A percentile compares a stretch with the other conserved stretches of the same genome.
These are phyloP conservation scores for Strombidium stylifer DNA, from an alignment of 73 alveolate genomes.

Conservation along the genomic window DNA sequence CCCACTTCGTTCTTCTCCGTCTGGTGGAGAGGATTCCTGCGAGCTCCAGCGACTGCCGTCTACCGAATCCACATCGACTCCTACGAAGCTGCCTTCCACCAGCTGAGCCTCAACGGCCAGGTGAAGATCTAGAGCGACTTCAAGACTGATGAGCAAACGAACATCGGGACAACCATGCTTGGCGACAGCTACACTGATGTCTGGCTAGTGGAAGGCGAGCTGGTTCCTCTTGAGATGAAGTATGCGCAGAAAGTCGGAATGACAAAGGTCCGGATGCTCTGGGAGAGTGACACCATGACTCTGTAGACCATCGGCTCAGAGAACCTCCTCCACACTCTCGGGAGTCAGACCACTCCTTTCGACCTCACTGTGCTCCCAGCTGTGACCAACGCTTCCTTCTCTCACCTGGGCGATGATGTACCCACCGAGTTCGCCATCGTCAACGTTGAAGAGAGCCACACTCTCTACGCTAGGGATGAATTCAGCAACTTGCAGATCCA, in stretches of 20 bases:
- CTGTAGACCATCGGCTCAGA: constrained; percentile 17
- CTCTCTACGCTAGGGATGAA: constrained; percentile 33
- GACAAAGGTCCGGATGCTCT: constrained; percentile 13
- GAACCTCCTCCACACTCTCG: constrained; percentile 23
- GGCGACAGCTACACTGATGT: constrained; percentile 29
- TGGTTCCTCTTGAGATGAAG: background rate
- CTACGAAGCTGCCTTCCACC: constrained; percentile 1
- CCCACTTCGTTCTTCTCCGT: constrained; percentile 50
- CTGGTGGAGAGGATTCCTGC: constrained; percentile 47
- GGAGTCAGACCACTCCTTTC: constrained; percentile 44
- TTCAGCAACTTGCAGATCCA: constrained; percentile 40
- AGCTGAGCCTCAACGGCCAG: constrained; percentile 3
- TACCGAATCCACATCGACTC: constrained; percentile 32
- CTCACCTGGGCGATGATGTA: constrained; percentile 5
- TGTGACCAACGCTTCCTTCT: constrained; percentile 7
- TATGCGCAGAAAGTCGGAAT: constrained; percentile 44
- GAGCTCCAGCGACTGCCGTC: constrained; percentile 45
- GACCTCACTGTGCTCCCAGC: constrained; percentile 40
- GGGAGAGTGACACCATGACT: constrained; percentile 55
- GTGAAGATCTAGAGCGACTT: constrained; percentile 7
- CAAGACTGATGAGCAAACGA: too few relatives aligned
- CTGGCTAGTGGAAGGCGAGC: constrained; percentile 3
- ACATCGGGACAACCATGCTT: too few relatives aligned
- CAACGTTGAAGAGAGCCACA: constrained; percentile 31
- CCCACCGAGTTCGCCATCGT: constrained; percentile 32